A percentile compares a stretch with the other conserved stretches of the same genome.
Conservation (phyloP, 2,329 filamentous ascomycete species). For the Curvularia eragrostidis region DNA sequence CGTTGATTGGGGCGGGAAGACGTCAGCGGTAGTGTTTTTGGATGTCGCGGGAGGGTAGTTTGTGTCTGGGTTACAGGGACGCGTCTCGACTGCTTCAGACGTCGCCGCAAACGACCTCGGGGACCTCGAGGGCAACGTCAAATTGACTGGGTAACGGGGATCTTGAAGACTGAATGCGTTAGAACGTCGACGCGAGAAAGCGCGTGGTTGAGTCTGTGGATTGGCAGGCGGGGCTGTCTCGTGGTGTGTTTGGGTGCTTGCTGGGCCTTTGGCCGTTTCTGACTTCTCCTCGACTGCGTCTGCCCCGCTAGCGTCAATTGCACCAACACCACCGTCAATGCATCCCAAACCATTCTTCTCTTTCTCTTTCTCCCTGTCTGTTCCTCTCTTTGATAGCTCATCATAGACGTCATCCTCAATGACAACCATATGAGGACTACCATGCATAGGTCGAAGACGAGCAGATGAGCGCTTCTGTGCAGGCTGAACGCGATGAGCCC, state of each 20-base stretch:
- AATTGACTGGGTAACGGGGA: slow-evolving; percentile 27
- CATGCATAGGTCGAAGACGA: slow-evolving; percentile 44
- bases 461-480: slow-evolving; percentile 45
- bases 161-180: slow-evolving; percentile 29
- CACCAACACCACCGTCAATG: slow-evolving; percentile 14
- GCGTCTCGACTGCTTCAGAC: slow-evolving; percentile 44
- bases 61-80: slow-evolving; percentile 57
- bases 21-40: slow-evolving; percentile 47
- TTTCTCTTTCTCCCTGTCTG: slow-evolving; percentile 25
- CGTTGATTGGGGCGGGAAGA: slow-evolving; percentile 50
- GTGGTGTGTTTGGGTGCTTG: slow-evolving; percentile 23
- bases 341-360: slow-evolving; percentile 11
- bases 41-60: slow-evolving; percentile 56
- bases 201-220: slow-evolving; percentile 36
- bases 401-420: slow-evolving; percentile 46
- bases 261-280: slow-evolving; percentile 14
- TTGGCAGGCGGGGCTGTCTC: slow-evolving; percentile 26
- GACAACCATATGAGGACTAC: slow-evolving; percentile 41
- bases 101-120: slow-evolving; percentile 35
- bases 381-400: slow-evolving; percentile 37
- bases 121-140: slow-evolving; percentile 36
- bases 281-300: slow-evolving; percentile 17
- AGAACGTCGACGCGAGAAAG: slow-evolving; percentile 33
- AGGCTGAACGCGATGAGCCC: slow-evolving; percentile 42
- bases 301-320: slow-evolving; percentile 18